phyloP scores from a whole-genome alignment of 2,329 filamentous ascomycete species.

The Metarhizium guizhouense region DNA sequence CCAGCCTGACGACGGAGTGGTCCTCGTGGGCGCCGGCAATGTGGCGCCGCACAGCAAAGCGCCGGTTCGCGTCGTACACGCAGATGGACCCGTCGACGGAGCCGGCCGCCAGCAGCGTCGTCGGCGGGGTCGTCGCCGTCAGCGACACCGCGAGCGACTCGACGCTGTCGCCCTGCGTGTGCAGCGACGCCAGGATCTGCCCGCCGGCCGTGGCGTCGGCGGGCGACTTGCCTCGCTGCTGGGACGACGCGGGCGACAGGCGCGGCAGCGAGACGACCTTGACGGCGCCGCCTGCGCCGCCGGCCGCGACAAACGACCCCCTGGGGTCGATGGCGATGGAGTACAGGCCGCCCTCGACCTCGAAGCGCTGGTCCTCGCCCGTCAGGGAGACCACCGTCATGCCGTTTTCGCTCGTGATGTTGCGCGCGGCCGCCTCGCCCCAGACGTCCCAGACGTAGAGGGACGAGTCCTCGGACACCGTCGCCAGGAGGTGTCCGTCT shows the following conservation, averaged over 20 bases:
- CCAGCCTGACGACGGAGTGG: conserved; percentile 85
- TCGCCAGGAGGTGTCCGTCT: conserved; percentile 78
- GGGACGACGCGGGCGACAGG: conserved; percentile 19
- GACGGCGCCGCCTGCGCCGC: conserved; percentile 79
- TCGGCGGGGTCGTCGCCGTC: conserved; percentile 32
- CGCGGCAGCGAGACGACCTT: conserved; percentile 78
- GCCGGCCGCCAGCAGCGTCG: conserved; percentile 51
- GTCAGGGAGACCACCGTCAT: conserved; percentile 69
- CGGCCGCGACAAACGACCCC: conserved; percentile 72
- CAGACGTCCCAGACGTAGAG: conserved; percentile 93
- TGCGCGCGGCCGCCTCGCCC: conserved; percentile 58
- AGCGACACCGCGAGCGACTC: conserved; percentile 62
- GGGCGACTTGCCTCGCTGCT: conserved; percentile 14
- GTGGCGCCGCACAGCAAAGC: conserved; percentile 77
- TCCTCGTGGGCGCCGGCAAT: conserved; percentile 78
- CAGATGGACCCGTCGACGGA: conserved; percentile 72
- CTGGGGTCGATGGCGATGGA: conserved; percentile 75
- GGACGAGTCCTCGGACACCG: conserved; percentile 79
- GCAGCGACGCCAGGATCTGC: conserved; percentile 70
- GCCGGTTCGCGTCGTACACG: conserved; percentile 77
- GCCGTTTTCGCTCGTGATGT: conserved; percentile 41
- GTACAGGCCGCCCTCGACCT: conserved; percentile 84
- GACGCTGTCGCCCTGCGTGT: conserved; percentile 66
- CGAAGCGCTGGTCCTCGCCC: conserved; percentile 77
- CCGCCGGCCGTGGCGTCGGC: conserved; percentile 34